Evolutionary conservation across 805 yeast species (phyloP).

Genomic region (Saccharomycopsis sp.): DNA sequence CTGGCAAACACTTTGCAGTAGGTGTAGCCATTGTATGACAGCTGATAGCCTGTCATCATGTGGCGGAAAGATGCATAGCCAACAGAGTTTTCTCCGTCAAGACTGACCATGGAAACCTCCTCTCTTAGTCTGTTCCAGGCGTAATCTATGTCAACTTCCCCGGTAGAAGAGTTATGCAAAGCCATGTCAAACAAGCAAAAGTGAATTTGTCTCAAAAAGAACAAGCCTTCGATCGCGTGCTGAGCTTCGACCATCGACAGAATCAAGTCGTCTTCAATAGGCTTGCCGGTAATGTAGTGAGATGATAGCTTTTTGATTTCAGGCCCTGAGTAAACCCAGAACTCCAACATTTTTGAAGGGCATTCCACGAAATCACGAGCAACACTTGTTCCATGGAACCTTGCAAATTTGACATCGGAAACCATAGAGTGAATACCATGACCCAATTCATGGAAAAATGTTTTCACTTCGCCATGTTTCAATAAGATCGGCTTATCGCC

Average conservation of each 20-base stretch:
- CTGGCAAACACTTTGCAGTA: conserved; percentile 82
- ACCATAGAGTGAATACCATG: conserved; percentile 77
- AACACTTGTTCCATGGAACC: conserved; percentile 70
- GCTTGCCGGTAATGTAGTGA: conserved; percentile 54
- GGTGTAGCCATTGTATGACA: conserved; percentile 78
- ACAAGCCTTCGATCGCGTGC: conserved; percentile 66
- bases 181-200: conserved; percentile 71
- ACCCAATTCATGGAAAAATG: conserved; percentile 83
- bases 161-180: conserved; percentile 48
- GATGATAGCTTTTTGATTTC: conserved; percentile 51
- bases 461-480: conserved; percentile 69
- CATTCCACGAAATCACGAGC: conserved; percentile 85
- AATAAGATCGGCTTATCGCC: conserved; percentile 63
- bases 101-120: conserved; percentile 47
- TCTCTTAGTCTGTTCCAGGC: conserved; percentile 59
- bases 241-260: conserved; percentile 53
- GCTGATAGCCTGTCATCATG: conserved; percentile 76
- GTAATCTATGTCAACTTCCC: conserved; percentile 35
- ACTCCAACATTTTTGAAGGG: conserved; percentile 82
- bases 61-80: conserved; percentile 77
- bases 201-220: conserved; percentile 64
- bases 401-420: conserved; percentile 52
- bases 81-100: conserved; percentile 43
- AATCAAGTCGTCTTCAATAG: conserved; percentile 47
- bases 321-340: conserved; percentile 71